phyloP scores from a whole-genome alignment of 2,329 filamentous ascomycete species.

The Fusarium concolor region DNA sequence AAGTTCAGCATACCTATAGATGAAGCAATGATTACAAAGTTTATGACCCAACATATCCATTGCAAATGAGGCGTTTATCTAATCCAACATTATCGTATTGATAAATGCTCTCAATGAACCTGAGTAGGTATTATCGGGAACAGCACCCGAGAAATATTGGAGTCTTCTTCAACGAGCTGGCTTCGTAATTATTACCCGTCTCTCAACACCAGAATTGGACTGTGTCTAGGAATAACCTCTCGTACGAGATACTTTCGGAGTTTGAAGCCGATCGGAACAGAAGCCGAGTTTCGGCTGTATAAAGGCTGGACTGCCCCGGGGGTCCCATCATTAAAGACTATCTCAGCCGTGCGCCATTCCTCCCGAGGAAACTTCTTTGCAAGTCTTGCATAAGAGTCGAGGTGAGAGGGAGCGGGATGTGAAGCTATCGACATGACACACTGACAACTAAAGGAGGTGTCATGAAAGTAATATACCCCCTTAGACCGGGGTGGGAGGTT shows the following conservation, averaged over 20 bases:
- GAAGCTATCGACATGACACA: not conserved
- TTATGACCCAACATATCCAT: not conserved
- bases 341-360: conserved; percentile 7
- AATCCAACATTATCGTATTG: no score
- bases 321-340: not conserved
- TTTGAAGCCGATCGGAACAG: conserved; percentile 13
- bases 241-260: not conserved
- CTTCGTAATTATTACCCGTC: not conserved
- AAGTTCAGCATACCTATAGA: conserved; percentile 30
- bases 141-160: no score
- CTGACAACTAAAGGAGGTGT: not conserved
- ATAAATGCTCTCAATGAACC: no score
- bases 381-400: conserved; percentile 19
- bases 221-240: not conserved
- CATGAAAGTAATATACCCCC: not conserved
- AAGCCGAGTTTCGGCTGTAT: conserved; percentile 8
- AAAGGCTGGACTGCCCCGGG: not conserved
- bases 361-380: conserved; percentile 7
- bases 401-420: not conserved
- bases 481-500: not conserved
- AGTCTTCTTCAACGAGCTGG: no score
- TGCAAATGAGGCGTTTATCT: no score
- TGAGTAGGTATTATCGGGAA: no score
- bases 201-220: not conserved
- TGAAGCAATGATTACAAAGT: conserved; percentile 31